These are phyloP conservation scores for Penicillium sp. DNA, from an alignment of 2,329 filamentous ascomycete species.

Conservation along the genomic window DNA sequence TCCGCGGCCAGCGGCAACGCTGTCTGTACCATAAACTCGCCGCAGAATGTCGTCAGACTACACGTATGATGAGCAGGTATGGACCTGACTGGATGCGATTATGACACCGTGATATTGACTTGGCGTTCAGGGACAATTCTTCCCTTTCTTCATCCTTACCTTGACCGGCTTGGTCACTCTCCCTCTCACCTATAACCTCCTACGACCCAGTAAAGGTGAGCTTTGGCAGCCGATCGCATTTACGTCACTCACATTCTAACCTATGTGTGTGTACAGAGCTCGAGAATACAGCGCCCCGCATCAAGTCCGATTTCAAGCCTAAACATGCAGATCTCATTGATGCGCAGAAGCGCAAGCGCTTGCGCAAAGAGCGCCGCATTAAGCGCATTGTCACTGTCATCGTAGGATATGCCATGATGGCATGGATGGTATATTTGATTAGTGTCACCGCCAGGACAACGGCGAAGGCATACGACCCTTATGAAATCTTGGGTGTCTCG, in stretches of 20 bases:
- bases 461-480: slow-evolving; percentile 90
- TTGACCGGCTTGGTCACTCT: slow-evolving; percentile 82
- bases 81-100: slow-evolving; percentile 8
- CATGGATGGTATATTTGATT: slow-evolving; percentile 89
- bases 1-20: slow-evolving; percentile 32
- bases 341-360: slow-evolving; percentile 76
- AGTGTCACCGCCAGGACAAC: slow-evolving; percentile 66
- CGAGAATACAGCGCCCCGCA: slow-evolving; percentile 75
- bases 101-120: background rate
- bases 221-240: slow-evolving; percentile 1
- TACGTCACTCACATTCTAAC: background rate
- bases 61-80: slow-evolving; percentile 90
- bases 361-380: slow-evolving; percentile 81
- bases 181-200: slow-evolving; percentile 81
- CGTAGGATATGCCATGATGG: slow-evolving; percentile 77
- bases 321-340: slow-evolving; percentile 81
- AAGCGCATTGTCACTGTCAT: slow-evolving; percentile 77
- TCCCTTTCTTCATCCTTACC: slow-evolving; percentile 97
- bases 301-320: slow-evolving; percentile 75
- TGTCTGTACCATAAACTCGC: slow-evolving; percentile 31
- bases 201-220: slow-evolving; percentile 69
- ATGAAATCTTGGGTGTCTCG: slow-evolving; percentile 84
- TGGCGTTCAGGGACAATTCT: slow-evolving; percentile 77
- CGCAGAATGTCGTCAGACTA: slow-evolving; percentile 78
- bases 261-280: slow-evolving; percentile 49